A percentile compares a stretch with the other conserved stretches of the same genome.
phyloP scores from a whole-genome alignment of 176 grass and related monocot species.

The Saccharum officinarum region DNA sequence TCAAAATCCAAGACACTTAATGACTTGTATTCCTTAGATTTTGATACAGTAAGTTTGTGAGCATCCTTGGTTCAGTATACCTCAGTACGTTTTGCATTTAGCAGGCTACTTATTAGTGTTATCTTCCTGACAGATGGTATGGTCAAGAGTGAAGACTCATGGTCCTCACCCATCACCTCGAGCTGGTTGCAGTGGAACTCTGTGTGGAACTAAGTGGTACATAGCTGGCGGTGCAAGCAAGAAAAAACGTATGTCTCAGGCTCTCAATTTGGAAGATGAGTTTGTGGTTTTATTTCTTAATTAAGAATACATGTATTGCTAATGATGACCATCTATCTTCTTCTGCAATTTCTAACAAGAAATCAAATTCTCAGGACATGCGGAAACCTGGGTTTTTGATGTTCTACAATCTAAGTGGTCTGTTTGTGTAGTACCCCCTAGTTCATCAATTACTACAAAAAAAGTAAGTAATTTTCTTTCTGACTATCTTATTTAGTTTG shows the following conservation, averaged over 20 bases:
- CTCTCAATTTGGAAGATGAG: conserved; percentile 12
- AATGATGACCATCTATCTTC: neutral
- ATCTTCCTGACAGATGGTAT: conserved; percentile 77
- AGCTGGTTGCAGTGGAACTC: conserved; percentile 82
- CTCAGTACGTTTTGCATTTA: neutral
- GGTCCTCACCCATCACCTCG: conserved; percentile 81
- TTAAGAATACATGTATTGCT: neutral
- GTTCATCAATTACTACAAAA: conserved; percentile 76
- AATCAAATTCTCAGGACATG: conserved; percentile 45
- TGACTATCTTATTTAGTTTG: neutral
- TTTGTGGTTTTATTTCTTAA: conserved; percentile 19
- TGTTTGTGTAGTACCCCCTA: conserved; percentile 58
- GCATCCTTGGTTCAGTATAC: conserved; percentile 20
- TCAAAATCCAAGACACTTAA: conserved; percentile 95
- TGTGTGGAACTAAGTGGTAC: conserved; percentile 98
- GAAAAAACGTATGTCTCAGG: conserved; percentile 70
- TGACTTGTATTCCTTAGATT: conserved; percentile 91
- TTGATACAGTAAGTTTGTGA: conserved; percentile 82
- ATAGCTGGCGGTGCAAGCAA: conserved; percentile 94
- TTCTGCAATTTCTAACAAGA: conserved; percentile 31
- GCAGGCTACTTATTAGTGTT: neutral
- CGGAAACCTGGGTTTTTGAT: conserved; percentile 77
- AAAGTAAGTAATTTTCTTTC: conserved; percentile 54
- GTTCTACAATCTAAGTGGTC: conserved; percentile 74
- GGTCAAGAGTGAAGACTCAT: conserved; percentile 83